A percentile compares a stretch with the other conserved stretches of the same genome.
Conservation (phyloP, 1,139 yeast genomes). For the Diutina siamensis region DNA sequence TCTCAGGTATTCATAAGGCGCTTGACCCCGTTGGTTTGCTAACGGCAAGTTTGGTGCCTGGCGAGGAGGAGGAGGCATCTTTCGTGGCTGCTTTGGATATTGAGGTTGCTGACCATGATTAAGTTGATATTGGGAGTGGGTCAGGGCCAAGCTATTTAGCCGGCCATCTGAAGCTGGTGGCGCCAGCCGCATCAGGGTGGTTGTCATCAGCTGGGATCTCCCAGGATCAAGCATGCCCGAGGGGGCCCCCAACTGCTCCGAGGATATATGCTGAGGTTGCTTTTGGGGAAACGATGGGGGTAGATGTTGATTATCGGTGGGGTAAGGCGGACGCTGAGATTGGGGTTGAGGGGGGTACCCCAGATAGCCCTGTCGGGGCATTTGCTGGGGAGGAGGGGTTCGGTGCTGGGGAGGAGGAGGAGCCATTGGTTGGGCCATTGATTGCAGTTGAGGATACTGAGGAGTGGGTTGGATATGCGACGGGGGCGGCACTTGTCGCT, state of each 20-base stretch:
- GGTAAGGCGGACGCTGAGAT: not conserved
- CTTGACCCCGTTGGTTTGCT: not conserved
- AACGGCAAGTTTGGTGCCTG: not conserved
- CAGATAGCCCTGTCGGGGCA: not conserved
- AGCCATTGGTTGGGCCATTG: not conserved
- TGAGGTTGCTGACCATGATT: not conserved
- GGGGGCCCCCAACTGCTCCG: not conserved
- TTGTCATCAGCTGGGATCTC: constrained; percentile 1
- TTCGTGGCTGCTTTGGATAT: not conserved
- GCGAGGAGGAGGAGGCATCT: not conserved
- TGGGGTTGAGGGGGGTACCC: not conserved
- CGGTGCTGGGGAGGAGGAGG: not conserved
- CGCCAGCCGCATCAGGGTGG: not conserved
- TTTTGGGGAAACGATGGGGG: not conserved
- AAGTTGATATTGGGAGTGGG: constrained; percentile 3
- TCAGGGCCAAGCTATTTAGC: constrained; percentile 4
- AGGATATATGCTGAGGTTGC: not conserved
- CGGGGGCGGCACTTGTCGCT: no score
- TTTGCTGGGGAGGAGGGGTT: not conserved
- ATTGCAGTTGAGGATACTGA: not conserved
- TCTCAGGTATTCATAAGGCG: not conserved
- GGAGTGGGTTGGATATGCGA: not conserved
- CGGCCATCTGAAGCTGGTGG: not conserved
- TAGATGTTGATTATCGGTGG: not conserved
- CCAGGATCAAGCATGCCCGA: not conserved